Evolutionary conservation across 2,329 filamentous ascomycete genomes (phyloP), one percentile per base, ranked within the genome.

Genomic region (Talaromyces sp.): DNA sequence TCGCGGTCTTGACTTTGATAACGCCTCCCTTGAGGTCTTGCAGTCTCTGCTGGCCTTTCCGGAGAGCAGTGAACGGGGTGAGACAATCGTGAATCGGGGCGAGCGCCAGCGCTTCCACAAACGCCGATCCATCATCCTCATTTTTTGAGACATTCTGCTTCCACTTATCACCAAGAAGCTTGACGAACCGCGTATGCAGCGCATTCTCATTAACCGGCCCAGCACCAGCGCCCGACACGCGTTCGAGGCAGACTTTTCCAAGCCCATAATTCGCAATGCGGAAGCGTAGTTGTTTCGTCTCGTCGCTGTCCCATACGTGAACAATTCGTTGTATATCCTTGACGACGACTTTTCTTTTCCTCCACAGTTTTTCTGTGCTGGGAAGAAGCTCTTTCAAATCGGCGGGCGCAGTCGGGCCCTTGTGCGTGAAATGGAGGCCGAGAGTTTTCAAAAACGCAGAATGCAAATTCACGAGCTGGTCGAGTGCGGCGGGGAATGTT

Each of bases 361-460:
- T 88, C 89, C 89, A 93, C 42, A 87, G 79, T 65, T 85, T 83
- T 13, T 88, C 84, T 47, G 91, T 80, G 61, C 86, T 82, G 10
- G 85, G 85, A 36, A 84, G 81, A 39, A 92, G 79, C 32, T 81
- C 77, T 39, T 81, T 79, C 52, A 92, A 73, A 68, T 91, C 88
- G 27, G 87, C 84, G 0, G 90, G 87, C 0, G 84, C 80, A 54
- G 81, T 78, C 32, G 78, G 77, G 62, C 88, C 87, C 72, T 88
- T 85, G 74, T 93, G 89, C 1, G 87, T 87, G 63, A 86, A 83
- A 68, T 92, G 88, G 10, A 92, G 76, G 0, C 84, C 83, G 27
- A 91, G 77, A 0, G 88, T 86, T 68, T 87, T 87, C 62, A 91
- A 79, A 66, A 92, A 89, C 11, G 87, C 82, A 47, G 80, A 79